Evolutionary conservation across 202 grass and related monocot genomes (phyloP), one percentile per base, ranked within the genome.

Genomic region (Elaeis oleifera): DNA sequence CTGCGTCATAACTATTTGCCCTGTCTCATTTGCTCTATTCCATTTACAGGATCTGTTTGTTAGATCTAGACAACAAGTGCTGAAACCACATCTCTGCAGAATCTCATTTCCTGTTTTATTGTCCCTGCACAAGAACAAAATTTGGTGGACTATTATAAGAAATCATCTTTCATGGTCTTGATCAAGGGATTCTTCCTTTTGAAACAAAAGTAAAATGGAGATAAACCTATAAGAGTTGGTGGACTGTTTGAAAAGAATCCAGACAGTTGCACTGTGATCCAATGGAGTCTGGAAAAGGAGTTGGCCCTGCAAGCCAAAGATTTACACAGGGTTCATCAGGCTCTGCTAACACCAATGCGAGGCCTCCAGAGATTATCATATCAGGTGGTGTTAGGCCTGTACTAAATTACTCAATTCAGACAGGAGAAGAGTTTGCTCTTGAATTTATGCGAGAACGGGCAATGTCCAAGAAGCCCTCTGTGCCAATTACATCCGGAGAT

Each of bases 331-430:
- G 61, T 54, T 72, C 79, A 18, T 71, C 82, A 63, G 80, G 62
- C 7, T 69, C 79, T 16, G 18, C 76, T 18, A 67, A 71, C 50
- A 52, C 58, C 26, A 80, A 48, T 75, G 75, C 77, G 53, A 71
- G 65, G 14, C 36, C 71, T 31, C 76, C 73, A 57, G 79, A 83
- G 18, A 74, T 80, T 50, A 60, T 54, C 63, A 61, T 58, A 31
- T 72, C 82, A 54, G 66, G 77, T 58, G 49, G 52, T 18, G 17
- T 51, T 50, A 89, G 82, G 68, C 88, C 92, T 67, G 92, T 91
- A 1, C 84, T 96, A 59, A 97, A 97, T 68, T 97, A 78, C 73
- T 97, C 92, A 59, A 97, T 97, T 74, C 90, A 95, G 67, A 97
- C 92, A 0, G 92, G 92, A 18, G 92, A 97, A 60, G 92, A 92